Conservation (phyloP, 306 rosid species). For the Cajanus cajan region DNA sequence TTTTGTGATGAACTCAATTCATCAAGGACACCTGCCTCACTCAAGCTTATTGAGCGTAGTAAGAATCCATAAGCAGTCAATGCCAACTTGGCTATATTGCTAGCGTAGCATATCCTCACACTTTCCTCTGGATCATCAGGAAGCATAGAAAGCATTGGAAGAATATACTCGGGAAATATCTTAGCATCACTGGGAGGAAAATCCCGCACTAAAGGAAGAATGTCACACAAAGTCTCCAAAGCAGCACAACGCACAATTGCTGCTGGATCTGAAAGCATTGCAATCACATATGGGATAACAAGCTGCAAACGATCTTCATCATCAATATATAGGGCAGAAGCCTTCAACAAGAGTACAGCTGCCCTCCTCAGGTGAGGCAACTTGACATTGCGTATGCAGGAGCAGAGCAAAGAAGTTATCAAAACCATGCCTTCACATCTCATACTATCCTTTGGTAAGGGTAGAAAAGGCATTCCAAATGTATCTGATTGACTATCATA, state of each 20-base stretch:
- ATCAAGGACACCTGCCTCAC: constrained; percentile 96
- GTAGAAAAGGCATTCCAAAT: constrained; percentile 77
- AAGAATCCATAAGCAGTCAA: constrained; percentile 92
- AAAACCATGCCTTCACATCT: constrained; percentile 97
- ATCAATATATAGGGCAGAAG: constrained; percentile 85
- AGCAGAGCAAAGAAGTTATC: constrained; percentile 89
- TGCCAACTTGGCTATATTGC: constrained; percentile 90
- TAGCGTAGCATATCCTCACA: constrained; percentile 95
- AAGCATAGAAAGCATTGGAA: constrained; percentile 98
- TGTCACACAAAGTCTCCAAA: constrained; percentile 88
- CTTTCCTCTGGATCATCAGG: constrained; percentile 99
- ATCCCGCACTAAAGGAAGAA: constrained; percentile 85
- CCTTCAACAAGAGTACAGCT: constrained; percentile 83
- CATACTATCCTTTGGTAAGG: constrained; percentile 76
- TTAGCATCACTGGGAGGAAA: constrained; percentile 99
- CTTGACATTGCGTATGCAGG: constrained; percentile 92
- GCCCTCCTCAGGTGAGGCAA: constrained; percentile 89
- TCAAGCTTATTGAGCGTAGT: constrained; percentile 87
- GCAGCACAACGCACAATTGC: constrained; percentile 99
- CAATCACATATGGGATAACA: constrained; percentile 90
- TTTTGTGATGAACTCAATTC: constrained; percentile 65
- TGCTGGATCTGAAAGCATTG: constrained; percentile 87
- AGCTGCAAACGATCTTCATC: constrained; percentile 94
- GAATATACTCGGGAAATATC: constrained; percentile 89
- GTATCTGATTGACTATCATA: constrained; percentile 93